Percentiles rank a stretch among this genome's conserved stretches.
Evolutionary conservation across 169 alveolate species (phyloP).

Genomic region (Plasmodium reichenowi): DNA sequence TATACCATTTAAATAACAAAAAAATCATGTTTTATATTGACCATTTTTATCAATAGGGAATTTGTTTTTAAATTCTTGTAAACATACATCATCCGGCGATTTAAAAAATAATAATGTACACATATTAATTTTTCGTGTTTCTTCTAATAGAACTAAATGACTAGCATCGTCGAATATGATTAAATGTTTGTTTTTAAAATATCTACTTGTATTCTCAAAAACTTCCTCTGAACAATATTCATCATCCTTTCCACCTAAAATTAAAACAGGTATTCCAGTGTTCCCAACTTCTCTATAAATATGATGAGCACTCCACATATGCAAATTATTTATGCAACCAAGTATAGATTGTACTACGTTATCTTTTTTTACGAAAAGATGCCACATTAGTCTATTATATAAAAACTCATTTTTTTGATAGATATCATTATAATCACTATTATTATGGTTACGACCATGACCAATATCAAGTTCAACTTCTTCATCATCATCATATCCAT

Average conservation of each 20-base stretch:
- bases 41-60: constrained; percentile 47
- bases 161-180: constrained; percentile 65
- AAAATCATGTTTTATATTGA: not conserved
- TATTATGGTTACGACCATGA: too few relatives aligned
- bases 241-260: constrained; percentile 69
- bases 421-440: too few relatives aligned
- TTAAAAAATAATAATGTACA: constrained; percentile 49
- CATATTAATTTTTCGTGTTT: constrained; percentile 32
- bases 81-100: constrained; percentile 38
- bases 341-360: constrained; percentile 76
- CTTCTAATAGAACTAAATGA: constrained; percentile 64
- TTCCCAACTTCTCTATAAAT: constrained; percentile 81
- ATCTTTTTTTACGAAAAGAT: constrained; percentile 80
- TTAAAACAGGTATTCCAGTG: constrained; percentile 39
- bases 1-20: too few relatives aligned
- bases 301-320: constrained; percentile 84
- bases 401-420: constrained; percentile 49
- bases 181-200: constrained; percentile 48
- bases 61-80: constrained; percentile 25
- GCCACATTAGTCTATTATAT: constrained; percentile 83
- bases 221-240: constrained; percentile 51
- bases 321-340: constrained; percentile 84
- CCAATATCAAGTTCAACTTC: too few relatives aligned
- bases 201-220: constrained; percentile 42
- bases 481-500: constrained; percentile 20